Evolutionary conservation across 257 asterid genomes (phyloP), one percentile per base, ranked within the genome.

Genomic region (Lithospermum erythrorhizon): DNA sequence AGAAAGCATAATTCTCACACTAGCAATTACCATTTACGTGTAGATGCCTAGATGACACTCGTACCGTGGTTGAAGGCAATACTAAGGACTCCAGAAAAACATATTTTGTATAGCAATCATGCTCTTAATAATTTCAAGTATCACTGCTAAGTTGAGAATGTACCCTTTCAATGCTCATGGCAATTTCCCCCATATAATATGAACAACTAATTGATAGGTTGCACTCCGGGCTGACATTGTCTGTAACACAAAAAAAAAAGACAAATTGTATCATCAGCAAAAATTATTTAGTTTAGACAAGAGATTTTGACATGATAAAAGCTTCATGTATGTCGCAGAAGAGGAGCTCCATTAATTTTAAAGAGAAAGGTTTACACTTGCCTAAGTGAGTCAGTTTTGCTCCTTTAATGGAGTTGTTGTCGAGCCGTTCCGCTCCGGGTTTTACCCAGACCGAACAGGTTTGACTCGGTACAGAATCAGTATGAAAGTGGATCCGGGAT

Each of bases 141-240:
- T 25, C 15, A 21, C 13, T 10, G 49, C 37, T 6, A 24, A 16
- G 4, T 65, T 57, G 61, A 51, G 21, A 61, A 53, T 75, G 61
- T 77, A 86, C 97, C 95, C 89, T 86, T 73, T 72, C 75, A 77
- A 93, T 81, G 72, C 96, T 81, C 90, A 89, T 81, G 65, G 97
- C 88, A 70, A 84, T 76, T 71, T 93, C 98, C 16, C 98, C 98
- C 90, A 89, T 79, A 72, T 81, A 80, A 73, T 79, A 93, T 23
- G 98, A 86, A 80, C 95, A 82, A 56, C 73, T 70, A 72, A 78
- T 59, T 24, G 83, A 70, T 78, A 93, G 76, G 77, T 93, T 93
- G 80, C 97, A 71, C 61, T 93, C 98, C 53, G 98, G 96, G 75
- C 94, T 86, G 29, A 79, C 79, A 77, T 76, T 72, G 70, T 81